A percentile compares a stretch with the other conserved stretches of the same genome.
phyloP scores from a whole-genome alignment of 1,284 basidiomycete genomes.

The Hymenochaete sp. region DNA sequence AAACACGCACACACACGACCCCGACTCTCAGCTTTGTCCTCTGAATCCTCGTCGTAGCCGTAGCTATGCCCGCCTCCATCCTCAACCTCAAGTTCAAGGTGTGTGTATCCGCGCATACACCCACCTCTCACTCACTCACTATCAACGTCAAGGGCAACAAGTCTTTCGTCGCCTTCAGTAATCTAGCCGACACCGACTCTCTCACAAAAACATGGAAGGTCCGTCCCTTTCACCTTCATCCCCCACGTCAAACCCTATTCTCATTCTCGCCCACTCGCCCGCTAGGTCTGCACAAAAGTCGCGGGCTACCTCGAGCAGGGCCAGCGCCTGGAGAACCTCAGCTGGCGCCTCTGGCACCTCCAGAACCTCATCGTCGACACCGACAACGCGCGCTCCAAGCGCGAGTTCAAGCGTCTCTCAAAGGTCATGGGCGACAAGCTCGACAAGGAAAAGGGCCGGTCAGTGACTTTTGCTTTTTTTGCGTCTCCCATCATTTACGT shows the following conservation, averaged over 20 bases:
- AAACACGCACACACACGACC: too few species aligned
- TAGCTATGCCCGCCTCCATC: conserved; percentile 42
- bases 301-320: conserved; percentile 81
- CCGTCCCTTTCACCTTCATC: not conserved
- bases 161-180: conserved; percentile 82
- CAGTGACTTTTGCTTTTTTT: conserved; percentile 24
- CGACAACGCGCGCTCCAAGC: conserved; percentile 76
- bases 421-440: conserved; percentile 80
- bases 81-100: conserved; percentile 84
- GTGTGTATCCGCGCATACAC: not conserved
- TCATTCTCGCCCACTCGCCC: too few species aligned
- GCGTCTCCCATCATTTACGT: not conserved
- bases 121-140: not conserved
- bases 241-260: not conserved
- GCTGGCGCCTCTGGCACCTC: conserved; percentile 81
- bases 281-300: conserved; percentile 79
- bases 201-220: conserved; percentile 85
- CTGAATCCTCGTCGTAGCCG: conserved; percentile 3
- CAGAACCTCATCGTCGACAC: conserved; percentile 81
- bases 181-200: conserved; percentile 71
- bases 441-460: conserved; percentile 82
- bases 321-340: conserved; percentile 77
- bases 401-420: conserved; percentile 78
- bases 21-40: too few species aligned
- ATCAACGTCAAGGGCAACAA: conserved; percentile 60